These are phyloP conservation scores for Xanthoconium purpureum DNA, from an alignment of 768 basidiomycete genomes.

Conservation along the genomic window DNA sequence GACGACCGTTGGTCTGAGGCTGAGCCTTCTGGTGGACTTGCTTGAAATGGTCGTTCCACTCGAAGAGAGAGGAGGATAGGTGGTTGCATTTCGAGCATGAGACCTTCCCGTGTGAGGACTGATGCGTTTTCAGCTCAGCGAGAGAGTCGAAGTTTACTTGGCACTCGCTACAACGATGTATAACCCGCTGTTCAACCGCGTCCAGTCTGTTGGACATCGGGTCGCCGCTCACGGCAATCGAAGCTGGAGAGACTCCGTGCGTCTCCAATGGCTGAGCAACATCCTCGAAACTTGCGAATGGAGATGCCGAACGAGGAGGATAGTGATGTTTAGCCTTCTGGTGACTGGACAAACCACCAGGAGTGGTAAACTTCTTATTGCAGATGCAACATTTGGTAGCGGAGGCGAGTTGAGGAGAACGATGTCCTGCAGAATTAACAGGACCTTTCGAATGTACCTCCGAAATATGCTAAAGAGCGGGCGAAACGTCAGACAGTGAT, in stretches of 20 bases:
- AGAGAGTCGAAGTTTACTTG: slow-evolving; percentile 14
- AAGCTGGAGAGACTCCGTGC: slow-evolving; percentile 2
- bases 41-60: slow-evolving; percentile 31
- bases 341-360: slow-evolving; percentile 16
- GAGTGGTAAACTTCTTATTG: slow-evolving; percentile 25
- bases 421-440: not conserved
- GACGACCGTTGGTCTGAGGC: slow-evolving; percentile 4
- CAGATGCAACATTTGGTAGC: slow-evolving; percentile 23
- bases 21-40: slow-evolving; percentile 13
- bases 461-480: slow-evolving; percentile 22
- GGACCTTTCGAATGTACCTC: slow-evolving; percentile 12
- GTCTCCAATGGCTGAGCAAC: slow-evolving; percentile 1
- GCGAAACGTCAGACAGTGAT: slow-evolving; percentile 5
- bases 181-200: not conserved
- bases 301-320: slow-evolving; percentile 7
- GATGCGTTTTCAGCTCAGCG: slow-evolving; percentile 20
- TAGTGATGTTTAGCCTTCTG: slow-evolving; percentile 25
- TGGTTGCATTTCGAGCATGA: slow-evolving; percentile 26
- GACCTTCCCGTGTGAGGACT: slow-evolving; percentile 17
- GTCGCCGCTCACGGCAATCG: not conserved
- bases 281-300: not conserved
- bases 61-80: slow-evolving; percentile 20
- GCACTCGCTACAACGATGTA: slow-evolving; percentile 21
- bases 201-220: not conserved
- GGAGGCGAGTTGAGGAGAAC: slow-evolving; percentile 2